Base-by-base conservation (phyloP, 257 asterid species). In the Petunia axillaris region DNA sequence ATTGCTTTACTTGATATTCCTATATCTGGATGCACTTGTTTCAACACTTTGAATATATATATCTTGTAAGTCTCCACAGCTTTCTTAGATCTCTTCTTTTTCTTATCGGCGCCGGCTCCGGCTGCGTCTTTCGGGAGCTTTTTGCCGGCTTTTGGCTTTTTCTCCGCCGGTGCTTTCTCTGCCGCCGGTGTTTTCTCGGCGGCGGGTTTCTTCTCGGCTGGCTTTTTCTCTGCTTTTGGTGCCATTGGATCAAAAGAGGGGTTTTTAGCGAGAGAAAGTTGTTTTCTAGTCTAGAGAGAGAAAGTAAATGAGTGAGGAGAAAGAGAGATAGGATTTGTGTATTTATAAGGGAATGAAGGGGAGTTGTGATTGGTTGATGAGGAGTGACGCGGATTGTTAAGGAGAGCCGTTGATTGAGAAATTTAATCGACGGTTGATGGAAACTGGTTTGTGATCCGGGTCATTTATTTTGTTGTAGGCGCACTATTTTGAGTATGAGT, bases 41-140 rank as follows among this genome's bases (percentile, higher is more conserved):
- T 80, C 79, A 80, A 14, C 67, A 80, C 85, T 74, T 82, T 82
- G 75, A 82, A 82, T 71, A 82, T 82, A 64, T 82, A 82, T 74
- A 82, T 82, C 85, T 82, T 82, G 65, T 82, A 82, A 6, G 85
- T 82, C 39, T 82, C 81, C 4, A 64, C 59, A 9, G 77, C 5
- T 74, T 82, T 82, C 78, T 82, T 82, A 6, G 79, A 6, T 60
- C 82, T 70, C 79, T 82, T 82, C 75, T 82, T 82, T 82, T 82
- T 82, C 4, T 82, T 77, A 37, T 76, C 78, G 3, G 77, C 60
- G 4, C 44, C 46, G 1, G 81, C 71, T 10, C 81, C 76, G 0
- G 71, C 70, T 15, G 48, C 46, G 7, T 82, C 84, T 11, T 82
- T 82, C 0, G 84, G 81, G 8, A 82, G 73, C 25, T 82, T 82